Base-by-base conservation (phyloP, 202 grass and related monocot genomes). In the Panicum hallii region DNA sequence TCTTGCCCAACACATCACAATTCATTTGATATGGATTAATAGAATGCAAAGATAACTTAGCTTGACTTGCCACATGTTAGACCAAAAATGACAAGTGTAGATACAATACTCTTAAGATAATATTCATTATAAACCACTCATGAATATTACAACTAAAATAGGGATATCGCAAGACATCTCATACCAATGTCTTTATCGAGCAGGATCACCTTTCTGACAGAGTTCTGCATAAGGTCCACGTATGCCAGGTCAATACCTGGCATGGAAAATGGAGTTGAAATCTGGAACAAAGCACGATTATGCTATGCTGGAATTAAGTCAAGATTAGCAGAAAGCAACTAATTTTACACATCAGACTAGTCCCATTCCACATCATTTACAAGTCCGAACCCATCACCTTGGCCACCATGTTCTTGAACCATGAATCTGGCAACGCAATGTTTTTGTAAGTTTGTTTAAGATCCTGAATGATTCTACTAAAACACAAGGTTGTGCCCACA, bases 341-440 rank as follows among this genome's bases (percentile, higher is more conserved):
- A 45, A 48, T 72, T 85, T 85, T 81, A 91, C 80, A 84, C 81
- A 84, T 84, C 89, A 84, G 46, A 87, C 76, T 70, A 83, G 55
- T 81, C 80, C 80, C 70, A 63, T 62, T 80, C 63, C 71, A 82
- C 77, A 82, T 81, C 68, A 79, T 20, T 82, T 68, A 84, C 49
- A 78, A 74, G 61, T 26, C 80, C 52, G 45, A 52, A 16, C 65
- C 72, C 64, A 54, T 67, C 72, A 69, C 36, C 63, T 84, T 70
- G 85, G 15, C 36, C 70, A 84, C 71, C 81, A 56, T 68, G 70
- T 81, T 85, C 64, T 81, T 58, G 65, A 62, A 70, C 81, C 54
- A 63, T 84, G 82, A 85, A 88, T 65, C 71, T 77, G 71, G 78
- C 40, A 72, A 47, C 34, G 11, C 63, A 70, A 30, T 36, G 4